phyloP scores from a whole-genome alignment of 1,284 basidiomycete species.

The Singerocomus inundabilis region DNA sequence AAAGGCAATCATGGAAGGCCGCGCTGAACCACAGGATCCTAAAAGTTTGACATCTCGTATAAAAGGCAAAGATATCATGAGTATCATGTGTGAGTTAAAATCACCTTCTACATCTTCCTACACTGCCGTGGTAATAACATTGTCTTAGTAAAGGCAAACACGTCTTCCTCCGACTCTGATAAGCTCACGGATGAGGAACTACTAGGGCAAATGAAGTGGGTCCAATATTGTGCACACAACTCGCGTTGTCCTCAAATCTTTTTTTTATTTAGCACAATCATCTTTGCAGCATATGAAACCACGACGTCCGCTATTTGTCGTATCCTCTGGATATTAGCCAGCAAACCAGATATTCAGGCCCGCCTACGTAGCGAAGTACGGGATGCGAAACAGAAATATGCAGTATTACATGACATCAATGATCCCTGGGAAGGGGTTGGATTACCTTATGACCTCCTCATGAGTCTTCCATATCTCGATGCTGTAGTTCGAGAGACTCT shows the following conservation, averaged over 20 bases:
- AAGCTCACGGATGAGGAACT: conserved; percentile 35
- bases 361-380: conserved; percentile 37
- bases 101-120: neutral
- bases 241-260: neutral
- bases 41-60: conserved; percentile 12
- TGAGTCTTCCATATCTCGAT: conserved; percentile 38
- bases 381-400: conserved; percentile 24
- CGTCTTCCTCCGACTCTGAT: conserved; percentile 28
- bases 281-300: conserved; percentile 41
- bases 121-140: neutral
- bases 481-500: conserved; percentile 41
- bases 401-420: conserved; percentile 18
- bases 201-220: conserved; percentile 36
- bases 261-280: conserved; percentile 31
- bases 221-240: neutral
- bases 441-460: conserved; percentile 37
- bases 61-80: conserved; percentile 48
- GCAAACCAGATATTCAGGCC: conserved; percentile 35
- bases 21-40: conserved; percentile 19
- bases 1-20: conserved; percentile 28
- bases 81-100: conserved; percentile 43
- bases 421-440: conserved; percentile 25
- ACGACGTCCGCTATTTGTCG: conserved; percentile 38
- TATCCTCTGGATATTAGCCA: conserved; percentile 36
- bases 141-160: conserved; percentile 31